phyloP scores from a whole-genome alignment of 176 grass and related monocot species.

The Oryza glaberrima region DNA sequence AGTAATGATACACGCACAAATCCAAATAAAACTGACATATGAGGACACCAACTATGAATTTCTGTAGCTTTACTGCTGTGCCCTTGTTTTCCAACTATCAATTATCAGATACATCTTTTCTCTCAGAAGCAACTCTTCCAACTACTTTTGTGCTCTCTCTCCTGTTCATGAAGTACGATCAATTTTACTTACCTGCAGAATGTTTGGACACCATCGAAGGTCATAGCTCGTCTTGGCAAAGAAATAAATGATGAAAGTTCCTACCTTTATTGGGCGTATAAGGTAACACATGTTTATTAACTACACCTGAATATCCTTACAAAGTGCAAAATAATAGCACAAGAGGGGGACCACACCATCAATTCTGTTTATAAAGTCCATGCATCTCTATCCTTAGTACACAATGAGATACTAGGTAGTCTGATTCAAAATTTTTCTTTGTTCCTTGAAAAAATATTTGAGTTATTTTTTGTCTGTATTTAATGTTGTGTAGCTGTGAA shows the following conservation, averaged over 20 bases:
- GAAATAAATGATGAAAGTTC: slow-evolving; percentile 89
- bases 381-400: slow-evolving; percentile 10
- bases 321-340: slow-evolving; percentile 1
- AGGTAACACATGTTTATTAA: slow-evolving; percentile 53
- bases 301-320: background rate
- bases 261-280: slow-evolving; percentile 90
- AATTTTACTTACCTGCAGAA: slow-evolving; percentile 56
- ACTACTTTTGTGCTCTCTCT: background rate
- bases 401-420: slow-evolving; percentile 6
- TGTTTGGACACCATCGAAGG: slow-evolving; percentile 93
- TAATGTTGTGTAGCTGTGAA: background rate
- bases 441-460: background rate
- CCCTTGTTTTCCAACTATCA: background rate
- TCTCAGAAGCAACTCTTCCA: background rate
- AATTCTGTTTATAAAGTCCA: background rate
- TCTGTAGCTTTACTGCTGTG: background rate
- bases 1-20: background rate
- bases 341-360: too few relatives aligned
- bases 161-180: background rate
- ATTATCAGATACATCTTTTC: background rate
- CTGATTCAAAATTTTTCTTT: background rate
- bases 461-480: background rate
- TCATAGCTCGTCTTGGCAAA: slow-evolving; percentile 90
- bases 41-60: background rate
- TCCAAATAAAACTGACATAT: background rate